phyloP scores from a whole-genome alignment of 2,329 filamentous ascomycete genomes.

The Pseudocercospora musae region DNA sequence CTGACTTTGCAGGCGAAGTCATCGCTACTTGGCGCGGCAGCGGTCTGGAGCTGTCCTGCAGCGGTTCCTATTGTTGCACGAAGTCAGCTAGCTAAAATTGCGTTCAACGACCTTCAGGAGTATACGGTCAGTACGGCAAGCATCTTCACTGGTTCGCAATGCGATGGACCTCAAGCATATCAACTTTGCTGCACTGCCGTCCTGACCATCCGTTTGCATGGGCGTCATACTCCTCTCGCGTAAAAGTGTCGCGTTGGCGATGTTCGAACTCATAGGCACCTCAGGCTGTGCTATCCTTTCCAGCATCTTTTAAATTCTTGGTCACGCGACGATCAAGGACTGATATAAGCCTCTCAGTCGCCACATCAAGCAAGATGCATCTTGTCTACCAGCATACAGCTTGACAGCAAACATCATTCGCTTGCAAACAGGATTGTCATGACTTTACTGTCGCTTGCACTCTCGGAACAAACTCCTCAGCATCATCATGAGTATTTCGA shows the following conservation, averaged over 20 bases:
- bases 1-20: neutral
- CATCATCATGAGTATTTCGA: constrained; percentile 12
- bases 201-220: neutral
- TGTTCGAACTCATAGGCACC: neutral
- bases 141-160: too few relatives aligned
- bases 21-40: neutral
- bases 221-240: constrained; percentile 7
- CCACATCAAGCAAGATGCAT: neutral
- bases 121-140: too few relatives aligned
- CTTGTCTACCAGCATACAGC: neutral
- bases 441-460: constrained; percentile 10
- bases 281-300: neutral
- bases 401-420: constrained; percentile 5
- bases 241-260: neutral
- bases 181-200: neutral
- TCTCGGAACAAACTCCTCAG: neutral
- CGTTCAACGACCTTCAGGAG: too few relatives aligned
- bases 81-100: neutral
- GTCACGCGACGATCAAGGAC: neutral
- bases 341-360: neutral
- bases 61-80: constrained; percentile 2
- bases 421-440: constrained; percentile 1
- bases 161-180: too few relatives aligned
- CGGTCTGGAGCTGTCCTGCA: neutral
- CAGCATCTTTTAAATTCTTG: neutral